phyloP scores from a whole-genome alignment of 2,329 filamentous ascomycete genomes.

The Aspergillus spinulosporus region DNA sequence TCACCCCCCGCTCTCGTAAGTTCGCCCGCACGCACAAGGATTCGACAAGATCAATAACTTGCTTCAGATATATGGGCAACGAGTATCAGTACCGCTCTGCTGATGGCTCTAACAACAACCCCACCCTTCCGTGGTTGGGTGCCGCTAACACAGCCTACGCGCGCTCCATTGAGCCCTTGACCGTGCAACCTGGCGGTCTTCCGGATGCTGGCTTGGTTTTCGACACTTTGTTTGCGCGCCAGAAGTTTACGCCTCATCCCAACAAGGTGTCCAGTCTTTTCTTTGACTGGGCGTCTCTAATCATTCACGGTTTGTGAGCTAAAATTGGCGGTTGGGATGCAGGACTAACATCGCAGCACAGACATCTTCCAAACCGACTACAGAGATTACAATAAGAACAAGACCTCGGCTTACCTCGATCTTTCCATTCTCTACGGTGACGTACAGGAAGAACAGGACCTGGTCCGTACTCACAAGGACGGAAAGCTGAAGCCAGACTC shows the following conservation, averaged over 20 bases:
- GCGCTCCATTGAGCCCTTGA: conserved; percentile 61
- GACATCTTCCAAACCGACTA: conserved; percentile 72
- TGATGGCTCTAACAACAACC: conserved; percentile 72
- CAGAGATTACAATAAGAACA: conserved; percentile 58
- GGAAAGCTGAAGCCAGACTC: conserved; percentile 71
- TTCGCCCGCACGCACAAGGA: no score
- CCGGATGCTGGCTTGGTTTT: conserved; percentile 62
- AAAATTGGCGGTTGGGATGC: no score
- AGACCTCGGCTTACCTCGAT: conserved; percentile 72
- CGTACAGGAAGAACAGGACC: conserved; percentile 50
- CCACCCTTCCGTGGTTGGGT: conserved; percentile 64
- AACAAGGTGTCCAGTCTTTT: conserved; percentile 71
- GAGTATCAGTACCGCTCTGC: conserved; percentile 66
- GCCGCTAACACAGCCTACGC: conserved; percentile 68
- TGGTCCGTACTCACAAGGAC: conserved; percentile 63
- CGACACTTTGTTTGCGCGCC: conserved; percentile 45
- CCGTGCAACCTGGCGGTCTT: conserved; percentile 60
- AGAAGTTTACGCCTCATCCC: conserved; percentile 56
- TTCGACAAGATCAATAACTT: no score
- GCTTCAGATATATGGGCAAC: conserved; percentile 34
- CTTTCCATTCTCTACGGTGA: conserved; percentile 71
- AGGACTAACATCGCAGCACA: no score
- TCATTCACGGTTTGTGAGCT: conserved; percentile 55
- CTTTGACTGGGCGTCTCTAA: conserved; percentile 71
- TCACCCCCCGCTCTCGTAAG: conserved; percentile 27